These are phyloP conservation scores for Globisporangium iwayamae DNA, from an alignment of 352 stramenopile species.

Conservation along the genomic window DNA sequence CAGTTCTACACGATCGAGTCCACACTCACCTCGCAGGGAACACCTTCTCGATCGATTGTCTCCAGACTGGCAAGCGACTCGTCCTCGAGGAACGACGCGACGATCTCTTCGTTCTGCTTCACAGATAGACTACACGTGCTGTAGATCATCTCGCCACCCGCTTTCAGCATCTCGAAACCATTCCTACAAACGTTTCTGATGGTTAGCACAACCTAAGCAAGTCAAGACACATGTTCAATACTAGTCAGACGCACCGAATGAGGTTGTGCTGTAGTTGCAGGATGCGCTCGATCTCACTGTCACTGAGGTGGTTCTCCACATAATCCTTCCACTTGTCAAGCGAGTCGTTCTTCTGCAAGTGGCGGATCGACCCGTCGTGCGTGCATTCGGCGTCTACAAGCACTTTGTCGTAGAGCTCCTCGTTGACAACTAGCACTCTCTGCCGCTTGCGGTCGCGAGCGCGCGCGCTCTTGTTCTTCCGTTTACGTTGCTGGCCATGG, in stretches of 20 bases:
- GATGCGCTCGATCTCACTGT: conserved; percentile 51
- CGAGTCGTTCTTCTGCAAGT: conserved; percentile 71
- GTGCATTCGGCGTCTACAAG: conserved; percentile 96
- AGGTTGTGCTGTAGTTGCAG: conserved; percentile 53
- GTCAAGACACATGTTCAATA: not conserved
- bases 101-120: conserved; percentile 93
- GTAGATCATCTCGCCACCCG: conserved; percentile 92
- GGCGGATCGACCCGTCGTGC: conserved; percentile 92
- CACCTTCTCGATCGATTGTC: conserved; percentile 31
- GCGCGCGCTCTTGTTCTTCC: conserved; percentile 90
- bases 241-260: conserved; percentile 29
- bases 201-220: too few species aligned
- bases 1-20: too few species aligned
- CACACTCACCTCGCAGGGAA: conserved; percentile 45
- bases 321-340: conserved; percentile 76
- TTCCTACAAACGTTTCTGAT: conserved; percentile 27
- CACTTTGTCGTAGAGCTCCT: conserved; percentile 88
- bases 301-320: conserved; percentile 60
- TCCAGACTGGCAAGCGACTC: conserved; percentile 33
- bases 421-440: conserved; percentile 26
- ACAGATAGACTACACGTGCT: conserved; percentile 93
- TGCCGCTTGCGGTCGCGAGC: conserved; percentile 48
- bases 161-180: conserved; percentile 86
- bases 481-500: conserved; percentile 60
- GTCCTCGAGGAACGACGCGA: conserved; percentile 70